Conservation (phyloP, 2,329 filamentous ascomycete species). For the Colletotrichum lindemuthianum region DNA sequence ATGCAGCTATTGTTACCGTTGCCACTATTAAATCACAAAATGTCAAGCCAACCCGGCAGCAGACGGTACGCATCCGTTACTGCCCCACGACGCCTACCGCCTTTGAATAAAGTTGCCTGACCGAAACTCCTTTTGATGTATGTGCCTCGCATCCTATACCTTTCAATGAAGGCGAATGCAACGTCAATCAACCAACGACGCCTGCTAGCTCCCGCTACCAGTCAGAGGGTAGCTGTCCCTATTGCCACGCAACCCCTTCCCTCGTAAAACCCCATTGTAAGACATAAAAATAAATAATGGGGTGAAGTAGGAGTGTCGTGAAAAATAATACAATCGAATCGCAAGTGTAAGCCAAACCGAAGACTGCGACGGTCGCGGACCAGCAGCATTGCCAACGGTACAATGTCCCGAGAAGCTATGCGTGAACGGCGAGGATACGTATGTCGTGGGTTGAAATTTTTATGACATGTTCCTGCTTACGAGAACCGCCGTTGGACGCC, state of each 20-base stretch:
- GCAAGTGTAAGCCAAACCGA: conserved; percentile 3
- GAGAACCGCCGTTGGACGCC: conserved; percentile 66
- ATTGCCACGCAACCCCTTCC: conserved; percentile 22
- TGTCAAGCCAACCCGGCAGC: conserved; percentile 37
- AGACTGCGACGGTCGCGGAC: background rate
- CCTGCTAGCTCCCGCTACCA: conserved; percentile 21
- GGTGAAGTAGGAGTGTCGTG: conserved; percentile 22
- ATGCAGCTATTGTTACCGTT: conserved; percentile 36
- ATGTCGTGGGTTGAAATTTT: background rate
- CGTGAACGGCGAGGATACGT: no score
- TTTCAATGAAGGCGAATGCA: conserved; percentile 29
- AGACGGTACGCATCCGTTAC: conserved; percentile 9
- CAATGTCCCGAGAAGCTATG: no score
- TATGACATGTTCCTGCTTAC: conserved; percentile 45
- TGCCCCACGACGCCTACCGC: conserved; percentile 28
- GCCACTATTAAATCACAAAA: conserved; percentile 29
- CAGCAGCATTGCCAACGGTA: no score
- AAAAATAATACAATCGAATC: conserved; percentile 32
- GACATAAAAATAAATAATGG: conserved; percentile 19
- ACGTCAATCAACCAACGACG: conserved; percentile 31
- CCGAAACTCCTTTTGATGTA: conserved; percentile 56
- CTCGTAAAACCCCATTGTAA: background rate
- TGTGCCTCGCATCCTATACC: conserved; percentile 47
- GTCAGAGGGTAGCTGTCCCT: conserved; percentile 18
- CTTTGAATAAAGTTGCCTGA: conserved; percentile 44